These are phyloP conservation scores for Massariosphaeria phaeospora DNA, from an alignment of 495 filamentous ascomycete genomes.

Conservation along the genomic window DNA sequence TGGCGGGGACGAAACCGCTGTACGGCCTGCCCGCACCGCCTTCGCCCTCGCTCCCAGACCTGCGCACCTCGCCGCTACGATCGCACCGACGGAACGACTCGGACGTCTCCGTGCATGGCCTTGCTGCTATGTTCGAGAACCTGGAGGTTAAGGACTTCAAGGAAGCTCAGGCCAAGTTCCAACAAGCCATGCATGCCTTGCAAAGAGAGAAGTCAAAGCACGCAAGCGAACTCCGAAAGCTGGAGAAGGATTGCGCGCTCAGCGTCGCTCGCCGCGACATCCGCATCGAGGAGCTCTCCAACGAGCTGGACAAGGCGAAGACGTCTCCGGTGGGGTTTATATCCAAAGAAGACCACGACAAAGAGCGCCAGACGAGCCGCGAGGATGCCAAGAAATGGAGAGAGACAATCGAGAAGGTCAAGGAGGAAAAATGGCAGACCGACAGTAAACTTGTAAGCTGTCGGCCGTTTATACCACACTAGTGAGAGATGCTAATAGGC, in stretches of 20 bases:
- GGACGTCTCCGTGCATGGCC: conserved; percentile 81
- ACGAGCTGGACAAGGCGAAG: conserved; percentile 2
- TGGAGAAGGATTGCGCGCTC: conserved; percentile 18
- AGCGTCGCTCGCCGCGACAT: conserved; percentile 9
- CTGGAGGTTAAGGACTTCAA: conserved; percentile 46
- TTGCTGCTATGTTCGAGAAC: conserved; percentile 78
- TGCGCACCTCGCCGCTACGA: conserved; percentile 42
- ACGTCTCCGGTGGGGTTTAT: neutral
- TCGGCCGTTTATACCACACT: too few species aligned
- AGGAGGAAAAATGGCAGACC: conserved; percentile 10
- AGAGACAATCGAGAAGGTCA: neutral
- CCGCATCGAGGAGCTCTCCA: conserved; percentile 17
- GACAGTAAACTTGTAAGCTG: conserved; percentile 8
- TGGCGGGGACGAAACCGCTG: conserved; percentile 49
- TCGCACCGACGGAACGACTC: conserved; percentile 46
- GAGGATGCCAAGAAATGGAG: conserved; percentile 19
- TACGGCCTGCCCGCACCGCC: conserved; percentile 39
- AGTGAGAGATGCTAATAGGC: too few species aligned
- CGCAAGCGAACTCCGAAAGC: conserved; percentile 45
- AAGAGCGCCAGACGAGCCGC: conserved; percentile 14
- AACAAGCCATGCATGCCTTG: conserved; percentile 24
- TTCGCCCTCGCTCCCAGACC: conserved; percentile 52
- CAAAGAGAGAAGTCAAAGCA: conserved; percentile 69
- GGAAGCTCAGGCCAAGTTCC: conserved; percentile 47
- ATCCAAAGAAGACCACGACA: conserved; percentile 10